Evolutionary conservation across 192 early-diverging fungal genomes (phyloP).

Genomic region (Coemansia umbellata): DNA sequence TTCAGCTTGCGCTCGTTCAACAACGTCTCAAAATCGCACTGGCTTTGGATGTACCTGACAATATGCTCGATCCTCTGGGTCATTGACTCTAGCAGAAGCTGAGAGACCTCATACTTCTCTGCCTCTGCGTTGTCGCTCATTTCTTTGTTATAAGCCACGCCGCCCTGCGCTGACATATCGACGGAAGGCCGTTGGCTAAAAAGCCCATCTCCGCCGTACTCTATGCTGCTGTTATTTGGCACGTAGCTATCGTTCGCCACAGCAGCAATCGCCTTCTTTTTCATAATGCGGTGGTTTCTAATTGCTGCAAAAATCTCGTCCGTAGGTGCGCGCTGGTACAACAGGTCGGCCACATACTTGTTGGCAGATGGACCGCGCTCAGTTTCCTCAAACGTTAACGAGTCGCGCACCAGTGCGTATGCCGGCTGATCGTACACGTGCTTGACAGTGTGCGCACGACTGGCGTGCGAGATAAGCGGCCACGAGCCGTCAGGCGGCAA

Average conservation of each 20-base stretch:
- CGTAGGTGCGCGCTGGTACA: slow-evolving; percentile 68
- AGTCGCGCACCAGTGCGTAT: slow-evolving; percentile 60
- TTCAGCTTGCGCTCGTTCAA: slow-evolving; percentile 35
- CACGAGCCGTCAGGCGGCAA: slow-evolving; percentile 64
- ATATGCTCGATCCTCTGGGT: slow-evolving; percentile 35
- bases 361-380: slow-evolving; percentile 48
- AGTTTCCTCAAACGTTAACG: slow-evolving; percentile 56
- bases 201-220: neutral
- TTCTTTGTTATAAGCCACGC: neutral
- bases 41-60: slow-evolving; percentile 41
- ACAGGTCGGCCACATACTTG: slow-evolving; percentile 63
- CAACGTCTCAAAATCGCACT: slow-evolving; percentile 52
- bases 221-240: slow-evolving; percentile 11
- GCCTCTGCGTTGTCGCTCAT: slow-evolving; percentile 19
- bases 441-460: slow-evolving; percentile 35
- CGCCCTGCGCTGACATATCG: neutral
- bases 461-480: slow-evolving; percentile 72
- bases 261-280: slow-evolving; percentile 38
- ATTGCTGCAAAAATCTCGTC: slow-evolving; percentile 65
- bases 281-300: slow-evolving; percentile 53
- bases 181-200: too few species aligned
- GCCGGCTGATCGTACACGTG: slow-evolving; percentile 42
- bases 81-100: slow-evolving; percentile 44
- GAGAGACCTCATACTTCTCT: slow-evolving; percentile 30
- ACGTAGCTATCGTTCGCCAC: slow-evolving; percentile 45